phyloP scores from a whole-genome alignment of 495 filamentous ascomycete species.

The Penicillium steckii region DNA sequence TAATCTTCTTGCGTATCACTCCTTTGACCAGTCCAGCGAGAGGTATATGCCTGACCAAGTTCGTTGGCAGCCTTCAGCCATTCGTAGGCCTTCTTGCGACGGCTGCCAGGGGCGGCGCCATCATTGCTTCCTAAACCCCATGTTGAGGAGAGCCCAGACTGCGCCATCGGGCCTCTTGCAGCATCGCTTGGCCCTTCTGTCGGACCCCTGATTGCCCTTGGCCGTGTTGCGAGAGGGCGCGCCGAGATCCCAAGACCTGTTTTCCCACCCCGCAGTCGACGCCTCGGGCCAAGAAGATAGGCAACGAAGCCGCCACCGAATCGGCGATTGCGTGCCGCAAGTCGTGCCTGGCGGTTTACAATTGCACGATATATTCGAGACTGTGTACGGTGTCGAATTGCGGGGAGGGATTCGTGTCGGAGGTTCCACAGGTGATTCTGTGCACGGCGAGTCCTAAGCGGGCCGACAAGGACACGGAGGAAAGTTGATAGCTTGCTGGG shows the following conservation, averaged over 20 bases:
- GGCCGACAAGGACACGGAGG: conserved; percentile 53
- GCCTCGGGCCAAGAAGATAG: conserved; percentile 46
- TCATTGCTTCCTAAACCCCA: conserved; percentile 31
- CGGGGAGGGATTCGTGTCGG: conserved; percentile 70
- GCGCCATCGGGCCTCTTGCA: conserved; percentile 37
- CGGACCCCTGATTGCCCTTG: conserved; percentile 13
- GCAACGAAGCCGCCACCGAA: conserved; percentile 46
- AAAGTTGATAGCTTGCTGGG: conserved; percentile 26
- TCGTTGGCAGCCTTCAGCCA: conserved; percentile 90
- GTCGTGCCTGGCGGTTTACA: conserved; percentile 58
- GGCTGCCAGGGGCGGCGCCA: conserved; percentile 65
- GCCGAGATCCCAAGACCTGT: background rate
- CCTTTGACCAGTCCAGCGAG: conserved; percentile 52
- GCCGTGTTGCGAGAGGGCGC: conserved; percentile 3
- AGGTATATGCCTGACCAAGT: conserved; percentile 77
- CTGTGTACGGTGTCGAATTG: conserved; percentile 66
- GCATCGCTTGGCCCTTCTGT: conserved; percentile 28
- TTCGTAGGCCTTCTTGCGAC: conserved; percentile 78
- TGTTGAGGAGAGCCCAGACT: conserved; percentile 33
- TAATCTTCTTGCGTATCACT: conserved; percentile 54
- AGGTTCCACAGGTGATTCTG: conserved; percentile 63
- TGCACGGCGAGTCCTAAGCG: conserved; percentile 55
- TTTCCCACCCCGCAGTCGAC: conserved; percentile 36
- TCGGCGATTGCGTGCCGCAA: conserved; percentile 33
- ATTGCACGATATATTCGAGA: conserved; percentile 74